A percentile compares a stretch with the other conserved stretches of the same genome.
Evolutionary conservation across 371 early-diverging fungal genomes (phyloP).

Genomic region (Fennellomyces sp.): DNA sequence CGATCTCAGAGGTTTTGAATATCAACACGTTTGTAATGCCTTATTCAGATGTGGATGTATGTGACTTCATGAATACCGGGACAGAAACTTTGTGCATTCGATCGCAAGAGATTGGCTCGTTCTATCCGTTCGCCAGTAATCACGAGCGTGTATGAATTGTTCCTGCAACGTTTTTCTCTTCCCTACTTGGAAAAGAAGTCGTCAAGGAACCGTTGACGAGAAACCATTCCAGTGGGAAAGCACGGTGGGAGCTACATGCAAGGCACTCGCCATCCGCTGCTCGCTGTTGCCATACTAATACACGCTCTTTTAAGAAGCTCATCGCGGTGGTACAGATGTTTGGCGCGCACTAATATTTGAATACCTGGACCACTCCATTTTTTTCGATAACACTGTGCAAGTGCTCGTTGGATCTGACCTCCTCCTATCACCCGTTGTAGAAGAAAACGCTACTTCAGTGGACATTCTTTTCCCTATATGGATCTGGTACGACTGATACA

Average conservation of each 20-base stretch:
- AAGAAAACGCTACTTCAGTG: conserved; percentile 38
- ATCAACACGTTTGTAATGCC: conserved; percentile 71
- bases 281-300: conserved; percentile 69
- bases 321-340: conserved; percentile 44
- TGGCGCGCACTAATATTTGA: conserved; percentile 47
- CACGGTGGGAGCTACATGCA: conserved; percentile 51
- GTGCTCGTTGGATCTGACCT: conserved; percentile 43
- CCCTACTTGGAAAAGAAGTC: background rate
- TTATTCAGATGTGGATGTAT: conserved; percentile 71
- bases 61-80: conserved; percentile 68
- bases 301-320: conserved; percentile 63
- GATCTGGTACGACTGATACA: conserved; percentile 59
- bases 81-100: conserved; percentile 63
- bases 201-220: conserved; percentile 24
- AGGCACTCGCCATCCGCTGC: conserved; percentile 60
- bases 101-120: conserved; percentile 73
- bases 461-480: conserved; percentile 57
- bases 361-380: conserved; percentile 22
- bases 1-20: conserved; percentile 62
- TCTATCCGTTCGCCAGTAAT: conserved; percentile 79
- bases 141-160: conserved; percentile 41
- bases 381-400: conserved; percentile 32
- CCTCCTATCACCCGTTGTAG: conserved; percentile 62
- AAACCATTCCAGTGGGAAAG: conserved; percentile 61
- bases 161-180: background rate